A percentile compares a stretch with the other conserved stretches of the same genome.
Evolutionary conservation across 2,329 filamentous ascomycete species (phyloP).

Genomic region (Fusarium torreyae): DNA sequence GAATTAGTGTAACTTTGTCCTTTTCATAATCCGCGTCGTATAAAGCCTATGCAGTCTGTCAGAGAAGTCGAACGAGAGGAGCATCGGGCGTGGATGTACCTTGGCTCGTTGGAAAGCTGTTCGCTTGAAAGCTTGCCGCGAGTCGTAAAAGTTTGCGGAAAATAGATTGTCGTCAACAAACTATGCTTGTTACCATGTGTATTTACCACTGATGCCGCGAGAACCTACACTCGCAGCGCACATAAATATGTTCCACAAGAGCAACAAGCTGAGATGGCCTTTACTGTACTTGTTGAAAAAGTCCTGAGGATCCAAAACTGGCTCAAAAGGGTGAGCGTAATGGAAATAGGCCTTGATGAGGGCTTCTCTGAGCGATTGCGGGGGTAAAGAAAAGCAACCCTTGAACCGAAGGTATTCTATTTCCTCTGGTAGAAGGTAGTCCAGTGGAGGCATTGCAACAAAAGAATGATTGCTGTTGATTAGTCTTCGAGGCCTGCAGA

Average conservation of each 20-base stretch:
- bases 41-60: not conserved
- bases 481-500: not conserved
- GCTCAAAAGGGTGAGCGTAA: not conserved
- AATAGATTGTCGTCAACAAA: not conserved
- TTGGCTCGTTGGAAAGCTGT: not conserved
- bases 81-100: not conserved
- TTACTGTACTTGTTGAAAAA: not conserved
- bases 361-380: not conserved
- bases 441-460: not conserved
- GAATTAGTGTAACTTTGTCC: not conserved
- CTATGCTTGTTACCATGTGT: not conserved
- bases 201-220: fast-evolving
- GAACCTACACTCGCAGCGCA: not conserved
- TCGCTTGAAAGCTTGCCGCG: not conserved
- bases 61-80: not conserved
- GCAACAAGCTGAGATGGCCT: not conserved
- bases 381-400: not conserved
- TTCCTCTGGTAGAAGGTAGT: not conserved
- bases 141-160: not conserved
- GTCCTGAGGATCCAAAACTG: not conserved
- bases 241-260: conserved; percentile 2
- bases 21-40: conserved; percentile 7
- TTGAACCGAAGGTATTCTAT: not conserved
- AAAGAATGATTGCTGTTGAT: not conserved
- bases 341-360: not conserved